Conservation (phyloP, 2,329 filamentous ascomycete genomes). For the Cryphonectria naterciae region DNA sequence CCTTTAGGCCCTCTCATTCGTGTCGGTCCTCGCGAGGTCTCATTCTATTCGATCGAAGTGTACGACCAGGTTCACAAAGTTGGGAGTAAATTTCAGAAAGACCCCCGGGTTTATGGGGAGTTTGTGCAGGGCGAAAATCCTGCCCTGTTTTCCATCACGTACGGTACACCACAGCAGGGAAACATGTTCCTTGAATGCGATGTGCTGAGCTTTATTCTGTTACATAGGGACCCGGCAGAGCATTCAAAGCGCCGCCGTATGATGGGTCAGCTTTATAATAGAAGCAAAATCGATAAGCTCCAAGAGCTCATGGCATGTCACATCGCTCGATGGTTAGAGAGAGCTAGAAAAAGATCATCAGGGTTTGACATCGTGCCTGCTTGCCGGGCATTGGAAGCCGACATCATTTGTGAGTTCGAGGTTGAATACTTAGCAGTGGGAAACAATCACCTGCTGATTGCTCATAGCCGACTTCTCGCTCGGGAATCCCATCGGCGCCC, state of each 20-base stretch:
- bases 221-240: conserved; percentile 28
- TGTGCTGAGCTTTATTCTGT: too few relatives aligned
- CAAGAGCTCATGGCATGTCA: conserved; percentile 36
- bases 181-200: too few relatives aligned
- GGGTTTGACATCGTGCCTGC: conserved; percentile 17
- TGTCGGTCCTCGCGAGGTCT: conserved; percentile 35
- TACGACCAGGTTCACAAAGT: conserved; percentile 36
- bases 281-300: conserved; percentile 35
- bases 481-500: conserved; percentile 32
- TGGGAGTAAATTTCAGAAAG: conserved; percentile 34
- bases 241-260: conserved; percentile 37
- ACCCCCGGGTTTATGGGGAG: conserved; percentile 36
- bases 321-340: background rate
- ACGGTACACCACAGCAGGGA: conserved; percentile 27
- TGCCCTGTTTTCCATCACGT: conserved; percentile 37
- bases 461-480: conserved; percentile 36
- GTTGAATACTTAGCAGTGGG: rapidly evolving
- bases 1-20: conserved; percentile 31
- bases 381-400: conserved; percentile 22
- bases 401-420: conserved; percentile 16
- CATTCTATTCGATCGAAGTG: conserved; percentile 35
- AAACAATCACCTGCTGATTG: rapidly evolving
- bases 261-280: conserved; percentile 37
- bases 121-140: conserved; percentile 37
- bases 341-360: background rate